Percentiles rank a stretch among this genome's conserved stretches.
Evolutionary conservation across 805 yeast species (phyloP).

Genomic region (Yarrowia sp.): DNA sequence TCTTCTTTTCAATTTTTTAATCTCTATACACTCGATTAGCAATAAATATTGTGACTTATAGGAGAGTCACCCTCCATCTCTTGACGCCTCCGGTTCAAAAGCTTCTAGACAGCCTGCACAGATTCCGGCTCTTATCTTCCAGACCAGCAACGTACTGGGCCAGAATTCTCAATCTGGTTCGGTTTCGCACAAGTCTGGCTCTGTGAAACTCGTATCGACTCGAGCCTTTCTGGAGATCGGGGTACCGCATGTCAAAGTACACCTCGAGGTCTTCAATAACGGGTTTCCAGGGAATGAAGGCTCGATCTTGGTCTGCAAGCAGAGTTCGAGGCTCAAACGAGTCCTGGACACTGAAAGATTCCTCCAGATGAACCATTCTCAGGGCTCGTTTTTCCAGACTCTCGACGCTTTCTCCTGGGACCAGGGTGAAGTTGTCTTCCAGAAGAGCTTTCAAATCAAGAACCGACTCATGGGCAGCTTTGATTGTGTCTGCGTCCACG

Average conservation of each 20-base stretch:
- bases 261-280: conserved; percentile 43
- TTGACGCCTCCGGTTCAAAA: background rate
- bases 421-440: background rate
- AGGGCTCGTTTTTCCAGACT: conserved; percentile 33
- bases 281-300: conserved; percentile 44
- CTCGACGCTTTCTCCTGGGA: conserved; percentile 24
- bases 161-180: conserved; percentile 41
- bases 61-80: background rate
- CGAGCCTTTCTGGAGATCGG: conserved; percentile 40
- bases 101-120: conserved; percentile 19
- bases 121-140: conserved; percentile 21
- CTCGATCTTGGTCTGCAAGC: conserved; percentile 43
- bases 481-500: conserved; percentile 1
- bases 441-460: conserved; percentile 12
- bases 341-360: conserved; percentile 42
- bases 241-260: conserved; percentile 42
- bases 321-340: conserved; percentile 43
- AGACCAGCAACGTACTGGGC: conserved; percentile 39
- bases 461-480: conserved; percentile 20
- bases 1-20: no score
- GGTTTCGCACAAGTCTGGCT: conserved; percentile 43
- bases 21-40: conserved; percentile 5
- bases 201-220: conserved; percentile 42
- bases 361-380: conserved; percentile 41
- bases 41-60: background rate